Conservation (phyloP, 208 protist species). For the Wallacemonas sp. region DNA sequence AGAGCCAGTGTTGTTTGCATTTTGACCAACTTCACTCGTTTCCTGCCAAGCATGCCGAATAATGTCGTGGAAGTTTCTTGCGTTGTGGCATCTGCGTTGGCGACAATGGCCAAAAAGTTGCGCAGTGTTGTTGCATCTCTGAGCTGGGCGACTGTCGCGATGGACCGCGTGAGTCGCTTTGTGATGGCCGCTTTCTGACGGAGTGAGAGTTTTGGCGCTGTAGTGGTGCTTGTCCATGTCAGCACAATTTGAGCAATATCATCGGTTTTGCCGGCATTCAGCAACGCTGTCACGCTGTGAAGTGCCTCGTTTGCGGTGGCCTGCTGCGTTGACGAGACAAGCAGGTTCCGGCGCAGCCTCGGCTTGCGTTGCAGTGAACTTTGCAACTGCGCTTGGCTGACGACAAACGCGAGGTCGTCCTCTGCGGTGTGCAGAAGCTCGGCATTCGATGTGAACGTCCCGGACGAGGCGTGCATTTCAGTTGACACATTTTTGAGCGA, state of each 20-base stretch:
- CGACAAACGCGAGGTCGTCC: slow-evolving; percentile 12
- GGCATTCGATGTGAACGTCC: background rate
- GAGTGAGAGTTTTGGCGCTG: background rate
- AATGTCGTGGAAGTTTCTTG: background rate
- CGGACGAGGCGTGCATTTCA: background rate
- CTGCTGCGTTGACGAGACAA: slow-evolving; percentile 10
- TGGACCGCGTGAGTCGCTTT: background rate
- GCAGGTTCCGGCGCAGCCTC: background rate
- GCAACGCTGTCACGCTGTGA: background rate
- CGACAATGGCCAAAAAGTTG: background rate
- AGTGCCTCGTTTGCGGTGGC: slow-evolving; percentile 1
- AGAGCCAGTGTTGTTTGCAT: slow-evolving; percentile 6
- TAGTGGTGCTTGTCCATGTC: background rate
- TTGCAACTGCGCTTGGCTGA: slow-evolving; percentile 5
- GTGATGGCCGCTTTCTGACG: slow-evolving; percentile 1
- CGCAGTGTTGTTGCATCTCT: slow-evolving; percentile 2
- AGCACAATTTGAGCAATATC: background rate
- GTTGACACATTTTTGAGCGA: slow-evolving; percentile 1
- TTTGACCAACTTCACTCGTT: background rate
- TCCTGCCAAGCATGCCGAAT: background rate
- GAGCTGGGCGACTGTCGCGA: background rate
- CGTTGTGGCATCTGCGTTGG: background rate
- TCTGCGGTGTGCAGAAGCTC: slow-evolving; percentile 6
- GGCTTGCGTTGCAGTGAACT: background rate
- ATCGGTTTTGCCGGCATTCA: background rate